Base-by-base conservation (phyloP, 441 rosid species). In the Lepidium campestre region DNA sequence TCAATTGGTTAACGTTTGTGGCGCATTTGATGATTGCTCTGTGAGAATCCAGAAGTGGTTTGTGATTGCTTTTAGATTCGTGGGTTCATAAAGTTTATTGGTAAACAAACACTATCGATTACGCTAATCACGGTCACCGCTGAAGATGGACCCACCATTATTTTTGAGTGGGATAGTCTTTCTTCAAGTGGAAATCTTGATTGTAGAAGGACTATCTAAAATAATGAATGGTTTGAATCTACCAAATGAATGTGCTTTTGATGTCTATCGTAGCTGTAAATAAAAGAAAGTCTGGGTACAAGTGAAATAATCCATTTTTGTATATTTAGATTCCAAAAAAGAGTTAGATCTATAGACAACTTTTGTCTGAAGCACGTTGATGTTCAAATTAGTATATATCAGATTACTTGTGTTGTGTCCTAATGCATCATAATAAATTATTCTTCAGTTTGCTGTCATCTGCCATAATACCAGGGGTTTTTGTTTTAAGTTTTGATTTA, bases 311-410 rank as follows among this genome's bases (percentile, higher is more conserved):
- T 9, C 23, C 39, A 15, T 41, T 57, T 47, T 27, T 52, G 2
- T 63, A 40, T 48, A 1, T 20, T 56, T 20, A 54, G 54, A 46
- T 22, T 57, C 39, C 5, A 32, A 14, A 1, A 1, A 67, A 5
- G 35, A 44, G 55, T 67, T 46, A 45, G 14, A 44, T 34, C 31
- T 42, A 13, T 42, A 64, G 61, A 41, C 67, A 65, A 49, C 18
- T 67, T 73, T 67, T 73, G 77, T 67, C 68, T 60, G 68, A 58
- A 46, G 54, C 69, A 54, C 62, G 77, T 53, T 54, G 19, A 46
- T 52, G 49, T 52, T 40, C 25, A 14, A 46, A 36, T 11, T 44
- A 67, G 62, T 6, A 58, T 67, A 54, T 54, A 46, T 42, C 62
- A 53, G 37, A 46, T 61, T 60, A 60, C 68, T 45, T 60, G 17